These are phyloP conservation scores for Russula griseocarnosa DNA, from an alignment of 768 basidiomycete genomes.

Conservation along the genomic window DNA sequence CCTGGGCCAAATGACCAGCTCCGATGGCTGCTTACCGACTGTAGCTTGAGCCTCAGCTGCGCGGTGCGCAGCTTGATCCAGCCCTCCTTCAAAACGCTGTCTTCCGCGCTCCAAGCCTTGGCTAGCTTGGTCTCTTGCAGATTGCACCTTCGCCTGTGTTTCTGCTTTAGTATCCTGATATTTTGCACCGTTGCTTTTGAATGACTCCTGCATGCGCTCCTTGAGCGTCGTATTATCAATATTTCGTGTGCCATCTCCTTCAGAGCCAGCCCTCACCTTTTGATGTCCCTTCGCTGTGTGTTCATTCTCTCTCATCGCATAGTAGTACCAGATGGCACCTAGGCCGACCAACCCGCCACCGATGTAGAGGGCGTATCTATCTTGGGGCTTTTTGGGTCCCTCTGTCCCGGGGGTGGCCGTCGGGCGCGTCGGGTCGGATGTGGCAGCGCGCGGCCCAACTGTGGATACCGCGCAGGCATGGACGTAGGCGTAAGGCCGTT, in stretches of 20 bases:
- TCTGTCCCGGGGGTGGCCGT: not conserved
- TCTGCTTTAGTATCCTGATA: conserved; percentile 16
- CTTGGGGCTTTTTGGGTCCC: not conserved
- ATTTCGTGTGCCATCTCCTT: not conserved
- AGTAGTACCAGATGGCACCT: conserved; percentile 26
- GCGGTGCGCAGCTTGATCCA: conserved; percentile 5
- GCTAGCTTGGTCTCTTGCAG: conserved; percentile 1
- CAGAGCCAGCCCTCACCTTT: not conserved
- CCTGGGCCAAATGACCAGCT: not conserved
- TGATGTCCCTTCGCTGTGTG: not conserved
- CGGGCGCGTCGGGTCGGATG: conserved; percentile 11
- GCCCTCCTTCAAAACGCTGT: conserved; percentile 10
- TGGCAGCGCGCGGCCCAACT: not conserved
- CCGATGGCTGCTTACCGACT: conserved; percentile 7
- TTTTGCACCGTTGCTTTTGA: conserved; percentile 4
- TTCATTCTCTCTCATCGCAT: not conserved
- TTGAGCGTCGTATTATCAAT: conserved; percentile 7
- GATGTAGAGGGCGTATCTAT: conserved; percentile 8
- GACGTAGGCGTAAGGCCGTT: too few relatives aligned
- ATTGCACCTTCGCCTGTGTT: conserved; percentile 7
- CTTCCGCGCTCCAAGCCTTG: conserved; percentile 18
- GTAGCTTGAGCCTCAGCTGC: conserved; percentile 1
- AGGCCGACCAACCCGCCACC: conserved; percentile 15
- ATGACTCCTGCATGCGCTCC: not conserved
- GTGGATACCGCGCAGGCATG: conserved; percentile 11